These are phyloP conservation scores for Lophium mytilinum DNA, from an alignment of 495 filamentous ascomycete genomes.

Conservation along the genomic window DNA sequence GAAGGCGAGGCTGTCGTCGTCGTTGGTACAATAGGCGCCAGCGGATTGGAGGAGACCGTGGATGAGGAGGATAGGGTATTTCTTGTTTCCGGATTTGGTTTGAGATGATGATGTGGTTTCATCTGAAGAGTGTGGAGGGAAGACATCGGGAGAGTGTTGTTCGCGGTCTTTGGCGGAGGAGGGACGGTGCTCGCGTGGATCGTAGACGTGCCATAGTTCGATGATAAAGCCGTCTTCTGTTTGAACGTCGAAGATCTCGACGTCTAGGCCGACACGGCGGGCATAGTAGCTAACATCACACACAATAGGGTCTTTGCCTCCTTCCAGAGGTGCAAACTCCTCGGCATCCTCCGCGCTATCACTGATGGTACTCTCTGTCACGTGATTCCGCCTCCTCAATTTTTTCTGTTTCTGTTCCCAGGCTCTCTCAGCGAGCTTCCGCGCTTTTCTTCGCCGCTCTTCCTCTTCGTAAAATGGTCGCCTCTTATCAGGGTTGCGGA, in stretches of 20 bases:
- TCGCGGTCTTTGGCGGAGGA: slow-evolving; percentile 16
- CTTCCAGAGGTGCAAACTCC: slow-evolving; percentile 64
- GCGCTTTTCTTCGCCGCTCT: slow-evolving; percentile 42
- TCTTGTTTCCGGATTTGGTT: slow-evolving; percentile 38
- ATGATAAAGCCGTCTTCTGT: slow-evolving; percentile 95
- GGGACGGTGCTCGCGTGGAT: slow-evolving; percentile 53
- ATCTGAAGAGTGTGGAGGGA: slow-evolving; percentile 36
- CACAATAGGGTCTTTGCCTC: slow-evolving; percentile 66
- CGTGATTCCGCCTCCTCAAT: slow-evolving; percentile 14
- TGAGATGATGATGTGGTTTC: slow-evolving; percentile 23
- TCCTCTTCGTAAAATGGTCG: slow-evolving; percentile 69
- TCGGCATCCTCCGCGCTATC: slow-evolving; percentile 37
- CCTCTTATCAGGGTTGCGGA: slow-evolving; percentile 47
- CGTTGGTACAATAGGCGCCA: slow-evolving; percentile 84
- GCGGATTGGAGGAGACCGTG: slow-evolving; percentile 83
- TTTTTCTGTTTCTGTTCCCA: slow-evolving; percentile 49
- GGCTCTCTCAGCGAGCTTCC: slow-evolving; percentile 47
- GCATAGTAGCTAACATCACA: slow-evolving; percentile 86
- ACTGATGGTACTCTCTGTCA: slow-evolving; percentile 29
- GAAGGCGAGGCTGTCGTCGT: slow-evolving; percentile 85
- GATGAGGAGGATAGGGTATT: slow-evolving; percentile 82
- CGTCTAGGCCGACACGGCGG: slow-evolving; percentile 75
- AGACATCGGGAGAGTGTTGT: slow-evolving; percentile 29
- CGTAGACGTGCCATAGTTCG: slow-evolving; percentile 80
- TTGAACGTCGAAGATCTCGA: slow-evolving; percentile 75